Base-by-base conservation (phyloP, 495 filamentous ascomycete genomes). In the Bombardia bombarda region DNA sequence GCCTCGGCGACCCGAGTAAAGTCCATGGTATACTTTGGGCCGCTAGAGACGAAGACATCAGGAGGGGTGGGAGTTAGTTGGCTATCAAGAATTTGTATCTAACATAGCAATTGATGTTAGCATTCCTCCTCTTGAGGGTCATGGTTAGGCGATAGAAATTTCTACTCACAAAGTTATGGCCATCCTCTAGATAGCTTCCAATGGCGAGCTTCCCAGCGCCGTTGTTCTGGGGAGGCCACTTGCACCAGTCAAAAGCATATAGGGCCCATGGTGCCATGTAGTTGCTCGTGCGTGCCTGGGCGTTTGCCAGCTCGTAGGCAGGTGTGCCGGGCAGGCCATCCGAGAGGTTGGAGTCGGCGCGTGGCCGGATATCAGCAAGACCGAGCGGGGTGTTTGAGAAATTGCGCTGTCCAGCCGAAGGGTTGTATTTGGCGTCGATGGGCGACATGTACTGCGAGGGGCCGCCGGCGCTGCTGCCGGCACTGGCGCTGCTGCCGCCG, bases 171-270 rank as follows among this genome's bases (percentile, higher is more conserved):
- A 87, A 97, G 53, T 99, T 99, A 58, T 97, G 93, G 8, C 87
- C 89, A 63, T 99, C 92, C 66, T 99, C 92, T 39, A 96, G 62
- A 55, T 96, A 97, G 68, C 93, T 97, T 44, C 90, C 92, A 35
- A 97, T 72, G 3, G 92, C 92, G 51, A 99, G 75, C 57, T 96
- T 97, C 18, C 92, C 92, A 8, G 86, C 87, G 31, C 82, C 77
- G 39, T 80, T 80, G 23, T 77, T 77, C 28, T 82, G 76, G 2
- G 90, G 79, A n/a, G 83, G 76, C 93, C 93, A 99, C 66, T 97
- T 97, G 64, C 92, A 99, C 93, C 93, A 99, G 69, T 99, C 93
- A 49, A 93, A 86, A 7, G 93, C 90, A 62, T 95, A 97, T 30
- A 93, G 82, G 28, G 87, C 82, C 87, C 92, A 99, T 2, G 89